Conservation (phyloP, 1,284 basidiomycete genomes). For the Stereum hirsutum region DNA sequence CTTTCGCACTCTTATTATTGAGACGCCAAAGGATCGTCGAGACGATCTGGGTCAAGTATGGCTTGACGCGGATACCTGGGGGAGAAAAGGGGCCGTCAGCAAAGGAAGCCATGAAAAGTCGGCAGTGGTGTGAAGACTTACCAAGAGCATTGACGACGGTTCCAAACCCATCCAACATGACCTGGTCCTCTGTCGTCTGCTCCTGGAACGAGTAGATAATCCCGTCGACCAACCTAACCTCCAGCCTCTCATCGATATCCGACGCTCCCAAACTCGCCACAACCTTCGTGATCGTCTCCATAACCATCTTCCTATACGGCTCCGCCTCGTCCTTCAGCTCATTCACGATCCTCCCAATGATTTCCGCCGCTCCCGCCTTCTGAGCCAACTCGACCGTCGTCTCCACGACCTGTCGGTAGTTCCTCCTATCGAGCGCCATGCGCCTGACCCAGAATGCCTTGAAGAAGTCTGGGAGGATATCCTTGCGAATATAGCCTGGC, state of each 20-base stretch:
- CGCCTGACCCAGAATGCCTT: slow-evolving; percentile 97
- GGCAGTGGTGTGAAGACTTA: slow-evolving; percentile 12
- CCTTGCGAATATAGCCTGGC: slow-evolving; percentile 88
- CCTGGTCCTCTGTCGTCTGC: slow-evolving; percentile 96
- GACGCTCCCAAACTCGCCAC: slow-evolving; percentile 88
- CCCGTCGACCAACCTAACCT: slow-evolving; percentile 92
- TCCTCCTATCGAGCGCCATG: slow-evolving; percentile 95
- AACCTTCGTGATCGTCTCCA: slow-evolving; percentile 99
- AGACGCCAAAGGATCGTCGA: slow-evolving; percentile 99
- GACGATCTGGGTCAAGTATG: slow-evolving; percentile 97
- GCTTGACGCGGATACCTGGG: slow-evolving; percentile 85
- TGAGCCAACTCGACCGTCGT: slow-evolving; percentile 97
- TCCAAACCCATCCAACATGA: slow-evolving; percentile 98
- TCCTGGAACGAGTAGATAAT: slow-evolving; percentile 99
- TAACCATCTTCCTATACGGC: slow-evolving; percentile 99
- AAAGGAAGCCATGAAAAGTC: background rate
- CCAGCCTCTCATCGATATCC: slow-evolving; percentile 93
- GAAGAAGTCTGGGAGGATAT: slow-evolving; percentile 99
- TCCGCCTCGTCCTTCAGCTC: slow-evolving; percentile 96
- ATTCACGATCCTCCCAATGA: slow-evolving; percentile 91
- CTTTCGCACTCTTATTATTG: slow-evolving; percentile 99
- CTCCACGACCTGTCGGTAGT: slow-evolving; percentile 96
- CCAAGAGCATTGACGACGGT: slow-evolving; percentile 91
- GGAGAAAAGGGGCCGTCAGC: background rate
- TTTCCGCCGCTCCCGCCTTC: slow-evolving; percentile 94